Conservation (phyloP, 305 asterid species). For the Fraxinus ornus region DNA sequence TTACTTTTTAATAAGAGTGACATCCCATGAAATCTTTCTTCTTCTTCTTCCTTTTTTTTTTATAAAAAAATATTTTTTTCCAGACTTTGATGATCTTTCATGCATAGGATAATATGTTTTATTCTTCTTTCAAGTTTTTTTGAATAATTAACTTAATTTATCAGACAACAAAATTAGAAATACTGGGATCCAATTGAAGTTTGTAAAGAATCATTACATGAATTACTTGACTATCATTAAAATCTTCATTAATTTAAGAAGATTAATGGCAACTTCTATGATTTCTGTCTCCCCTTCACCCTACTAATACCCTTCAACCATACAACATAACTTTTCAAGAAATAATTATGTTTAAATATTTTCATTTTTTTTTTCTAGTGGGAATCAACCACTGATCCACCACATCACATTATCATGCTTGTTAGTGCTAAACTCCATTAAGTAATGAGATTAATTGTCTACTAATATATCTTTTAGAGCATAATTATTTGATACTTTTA, state of each 20-base stretch:
- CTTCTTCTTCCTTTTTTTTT: background rate
- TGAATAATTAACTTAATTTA: background rate
- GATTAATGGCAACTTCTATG: background rate
- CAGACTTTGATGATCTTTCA: background rate
- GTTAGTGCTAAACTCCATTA: conserved; percentile 23
- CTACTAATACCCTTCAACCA: conserved; percentile 33
- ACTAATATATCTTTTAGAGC: conserved; percentile 10
- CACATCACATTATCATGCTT: conserved; percentile 24
- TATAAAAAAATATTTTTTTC: background rate
- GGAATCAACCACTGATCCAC: conserved; percentile 24
- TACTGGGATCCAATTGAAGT: conserved; percentile 15
- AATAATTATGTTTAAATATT: background rate
- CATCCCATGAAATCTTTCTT: background rate
- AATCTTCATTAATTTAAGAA: background rate
- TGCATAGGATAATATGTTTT: background rate
- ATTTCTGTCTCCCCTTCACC: conserved; percentile 35
- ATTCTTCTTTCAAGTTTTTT: background rate
- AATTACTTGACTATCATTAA: background rate
- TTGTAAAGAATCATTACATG: conserved; percentile 1
- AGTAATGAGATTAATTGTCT: conserved; percentile 18
- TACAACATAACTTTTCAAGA: conserved; percentile 13
- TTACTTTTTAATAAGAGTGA: background rate
- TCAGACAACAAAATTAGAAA: background rate
- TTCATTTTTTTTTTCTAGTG: conserved; percentile 11
- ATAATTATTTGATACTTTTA: background rate